phyloP scores from a whole-genome alignment of 352 stramenopile genomes.

The Plasmopara viticola region DNA sequence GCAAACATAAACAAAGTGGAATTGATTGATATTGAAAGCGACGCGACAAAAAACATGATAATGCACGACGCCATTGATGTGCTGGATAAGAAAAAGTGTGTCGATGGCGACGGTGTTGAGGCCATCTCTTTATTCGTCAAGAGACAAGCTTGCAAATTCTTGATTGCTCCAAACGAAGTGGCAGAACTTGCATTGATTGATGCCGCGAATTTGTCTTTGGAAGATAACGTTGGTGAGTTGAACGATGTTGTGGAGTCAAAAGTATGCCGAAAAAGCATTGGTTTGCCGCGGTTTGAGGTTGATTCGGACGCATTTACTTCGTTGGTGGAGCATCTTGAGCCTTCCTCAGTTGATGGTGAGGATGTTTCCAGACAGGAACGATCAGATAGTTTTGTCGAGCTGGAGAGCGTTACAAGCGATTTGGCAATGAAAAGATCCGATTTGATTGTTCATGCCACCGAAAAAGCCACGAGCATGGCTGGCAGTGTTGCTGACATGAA shows the following conservation, averaged over 20 bases:
- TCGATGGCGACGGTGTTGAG: conserved; percentile 1
- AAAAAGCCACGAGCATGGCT: background rate
- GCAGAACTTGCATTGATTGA: conserved; percentile 1
- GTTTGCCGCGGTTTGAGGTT: conserved; percentile 11
- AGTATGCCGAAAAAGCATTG: conserved; percentile 15
- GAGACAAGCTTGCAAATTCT: background rate
- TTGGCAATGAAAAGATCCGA: conserved; percentile 1
- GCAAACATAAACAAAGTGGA: background rate
- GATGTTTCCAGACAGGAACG: background rate
- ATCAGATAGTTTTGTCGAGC: background rate
- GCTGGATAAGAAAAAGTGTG: conserved; percentile 4
- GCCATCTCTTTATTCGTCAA: background rate
- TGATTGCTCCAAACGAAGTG: background rate
- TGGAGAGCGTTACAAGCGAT: conserved; percentile 1
- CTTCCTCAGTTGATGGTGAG: background rate
- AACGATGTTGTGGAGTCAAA: conserved; percentile 18
- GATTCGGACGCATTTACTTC: background rate
- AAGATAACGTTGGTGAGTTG: conserved; percentile 2
- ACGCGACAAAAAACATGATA: background rate
- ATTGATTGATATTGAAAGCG: background rate
- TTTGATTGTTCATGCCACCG: background rate
- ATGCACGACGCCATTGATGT: background rate
- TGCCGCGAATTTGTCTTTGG: conserved; percentile 2
- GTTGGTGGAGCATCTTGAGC: conserved; percentile 2
- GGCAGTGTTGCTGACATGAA: background rate